These are phyloP conservation scores for Fusarium gaditjirri DNA, from an alignment of 2,329 filamentous ascomycete genomes.

Conservation along the genomic window DNA sequence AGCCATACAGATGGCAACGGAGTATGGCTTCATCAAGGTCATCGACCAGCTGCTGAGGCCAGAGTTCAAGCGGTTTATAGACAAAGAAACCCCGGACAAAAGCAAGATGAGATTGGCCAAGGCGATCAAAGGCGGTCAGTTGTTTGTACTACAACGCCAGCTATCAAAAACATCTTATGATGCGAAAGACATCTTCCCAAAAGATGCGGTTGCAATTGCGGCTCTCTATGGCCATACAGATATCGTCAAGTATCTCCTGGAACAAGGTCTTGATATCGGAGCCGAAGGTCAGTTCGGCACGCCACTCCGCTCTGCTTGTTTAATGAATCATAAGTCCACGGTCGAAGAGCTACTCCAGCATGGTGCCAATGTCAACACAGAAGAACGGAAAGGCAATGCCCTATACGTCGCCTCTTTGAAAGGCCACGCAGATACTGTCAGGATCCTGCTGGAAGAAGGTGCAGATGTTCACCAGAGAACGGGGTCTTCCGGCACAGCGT, in stretches of 20 bases:
- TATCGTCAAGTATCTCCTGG: not conserved
- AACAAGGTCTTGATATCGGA: slow-evolving; percentile 6
- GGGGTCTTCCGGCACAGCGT: not conserved
- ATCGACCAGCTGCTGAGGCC: not conserved
- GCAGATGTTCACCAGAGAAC: not conserved
- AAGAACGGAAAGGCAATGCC: not conserved
- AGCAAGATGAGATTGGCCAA: not conserved
- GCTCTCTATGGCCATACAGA: not conserved
- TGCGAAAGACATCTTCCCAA: not conserved
- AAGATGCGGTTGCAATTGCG: slow-evolving; percentile 4
- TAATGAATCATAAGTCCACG: not conserved
- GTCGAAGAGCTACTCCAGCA: slow-evolving; percentile 1
- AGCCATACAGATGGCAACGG: not conserved
- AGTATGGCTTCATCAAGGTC: not conserved
- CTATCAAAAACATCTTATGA: rapidly evolving
- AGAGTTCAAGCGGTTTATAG: not conserved
- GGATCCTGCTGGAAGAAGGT: not conserved
- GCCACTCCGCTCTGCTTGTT: slow-evolving; percentile 2
- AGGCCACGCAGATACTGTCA: not conserved
- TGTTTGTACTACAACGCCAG: not conserved
- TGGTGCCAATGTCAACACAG: not conserved
- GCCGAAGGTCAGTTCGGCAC: slow-evolving; percentile 14
- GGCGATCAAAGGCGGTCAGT: slow-evolving; percentile 5
- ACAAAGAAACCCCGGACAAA: not conserved
- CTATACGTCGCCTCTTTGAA: slow-evolving; percentile 5